Evolutionary conservation across 2,329 filamentous ascomycete genomes (phyloP), one percentile per base, ranked within the genome.

Genomic region (Monosporascus sp.): DNA sequence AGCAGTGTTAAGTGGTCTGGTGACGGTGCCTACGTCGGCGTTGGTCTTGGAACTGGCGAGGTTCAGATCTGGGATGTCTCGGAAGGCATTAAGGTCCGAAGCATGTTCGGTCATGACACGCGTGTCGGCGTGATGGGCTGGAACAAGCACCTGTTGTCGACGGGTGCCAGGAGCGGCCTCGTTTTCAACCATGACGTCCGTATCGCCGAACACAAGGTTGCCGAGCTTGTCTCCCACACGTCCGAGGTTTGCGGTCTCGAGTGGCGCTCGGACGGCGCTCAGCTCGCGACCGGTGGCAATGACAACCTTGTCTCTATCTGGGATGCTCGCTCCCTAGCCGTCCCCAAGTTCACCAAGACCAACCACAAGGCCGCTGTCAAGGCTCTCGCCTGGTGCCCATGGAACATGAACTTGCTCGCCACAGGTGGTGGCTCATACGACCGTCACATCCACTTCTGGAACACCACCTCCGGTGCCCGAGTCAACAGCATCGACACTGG

Each of bases 381-480:
- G 84, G 94, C 94, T 55, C 84, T 99, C 46, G 89, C 91, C 59
- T 99, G 94, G 94, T 99, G 94, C 81, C 94, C 94, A 44, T 99
- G 94, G 94, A 94, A 96, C 77, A 86, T 90, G 73, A 97, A 97
- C 80, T 85, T 97, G 49, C 87, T 99, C 48, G 94, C 94, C 54
- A 97, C 94, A 44, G 94, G 94, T 53, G 94, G 94, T 68, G 94
- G 94, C 63, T 95, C 91, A 44, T 95, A 97, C 73, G 94, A 99
- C 71, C 89, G 91, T 64, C 90, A 97, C 76, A 99, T 99, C 73
- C 94, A 99, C 80, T 99, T 99, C 84, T 99, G 94, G 94, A 99
- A 99, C 82, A 95, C 92, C 47, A 97, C 94, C 22, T 96, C 93
- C 5, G 94, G 94, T 56, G 93, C 94, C 51, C 90, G 94, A 64